Evolutionary conservation across 495 filamentous ascomycete species (phyloP).

Genomic region (Penicillium coprophilum): DNA sequence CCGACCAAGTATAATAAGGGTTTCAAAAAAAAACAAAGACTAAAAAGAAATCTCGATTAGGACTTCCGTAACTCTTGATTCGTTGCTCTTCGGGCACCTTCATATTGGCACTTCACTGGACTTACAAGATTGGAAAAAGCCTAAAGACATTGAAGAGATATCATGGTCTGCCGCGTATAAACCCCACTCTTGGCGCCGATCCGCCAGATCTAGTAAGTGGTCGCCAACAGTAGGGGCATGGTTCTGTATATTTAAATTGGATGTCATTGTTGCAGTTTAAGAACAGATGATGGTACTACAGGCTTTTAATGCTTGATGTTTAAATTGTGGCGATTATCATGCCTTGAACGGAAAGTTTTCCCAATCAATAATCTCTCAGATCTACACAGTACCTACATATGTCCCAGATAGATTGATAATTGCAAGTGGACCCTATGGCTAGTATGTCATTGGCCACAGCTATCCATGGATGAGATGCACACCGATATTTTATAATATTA

Average conservation of each 20-base stretch:
- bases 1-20: too few species aligned
- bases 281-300: too few species aligned
- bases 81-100: too few species aligned
- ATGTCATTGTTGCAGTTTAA: background rate
- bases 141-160: background rate
- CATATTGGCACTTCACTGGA: background rate
- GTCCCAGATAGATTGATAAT: slow-evolving; percentile 3
- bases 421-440: background rate
- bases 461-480: background rate
- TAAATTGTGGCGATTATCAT: too few species aligned
- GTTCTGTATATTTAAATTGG: background rate
- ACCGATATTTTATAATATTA: background rate
- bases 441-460: background rate
- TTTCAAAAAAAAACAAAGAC: too few species aligned
- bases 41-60: too few species aligned
- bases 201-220: background rate
- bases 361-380: background rate
- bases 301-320: too few species aligned
- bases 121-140: background rate
- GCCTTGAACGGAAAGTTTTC: background rate
- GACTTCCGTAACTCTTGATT: too few species aligned
- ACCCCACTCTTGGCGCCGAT: slow-evolving; percentile 12
- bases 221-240: background rate
- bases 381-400: background rate
- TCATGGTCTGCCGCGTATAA: slow-evolving; percentile 1